Conservation (phyloP, 352 stramenopile genomes). For the Peronospora destructor region DNA sequence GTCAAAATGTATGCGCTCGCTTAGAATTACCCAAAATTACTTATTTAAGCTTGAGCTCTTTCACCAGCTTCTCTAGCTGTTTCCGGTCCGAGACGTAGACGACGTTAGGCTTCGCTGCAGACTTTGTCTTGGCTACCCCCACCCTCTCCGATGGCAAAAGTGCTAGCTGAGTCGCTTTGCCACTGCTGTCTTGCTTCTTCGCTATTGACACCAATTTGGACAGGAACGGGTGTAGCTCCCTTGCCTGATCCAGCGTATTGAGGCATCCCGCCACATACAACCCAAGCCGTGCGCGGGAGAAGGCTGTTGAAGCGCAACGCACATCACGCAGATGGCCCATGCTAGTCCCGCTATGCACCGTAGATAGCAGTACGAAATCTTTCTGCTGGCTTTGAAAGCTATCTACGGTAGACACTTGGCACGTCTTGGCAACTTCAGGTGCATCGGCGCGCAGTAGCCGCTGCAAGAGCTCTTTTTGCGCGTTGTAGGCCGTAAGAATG, state of each 20-base stretch:
- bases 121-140: constrained; percentile 12
- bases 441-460: constrained; percentile 63
- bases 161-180: constrained; percentile 30
- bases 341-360: constrained; percentile 81
- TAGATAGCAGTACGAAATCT: constrained; percentile 92
- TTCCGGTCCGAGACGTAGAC: constrained; percentile 26
- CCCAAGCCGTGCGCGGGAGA: constrained; percentile 89
- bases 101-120: constrained; percentile 12
- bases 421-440: constrained; percentile 15
- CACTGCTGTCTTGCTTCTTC: constrained; percentile 8
- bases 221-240: constrained; percentile 62
- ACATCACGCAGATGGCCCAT: constrained; percentile 91
- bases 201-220: constrained; percentile 29
- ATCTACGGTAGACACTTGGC: constrained; percentile 89
- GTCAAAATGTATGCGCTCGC: constrained; percentile 92
- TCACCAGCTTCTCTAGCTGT: constrained; percentile 27
- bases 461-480: constrained; percentile 89
- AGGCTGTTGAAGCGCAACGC: constrained; percentile 86
- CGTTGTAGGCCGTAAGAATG: constrained; percentile 94
- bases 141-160: constrained; percentile 33
- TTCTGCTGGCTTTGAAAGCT: constrained; percentile 94
- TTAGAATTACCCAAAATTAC: constrained; percentile 19
- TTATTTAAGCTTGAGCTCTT: constrained; percentile 14
- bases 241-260: constrained; percentile 56
- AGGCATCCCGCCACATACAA: constrained; percentile 90